Conservation (phyloP, 768 basidiomycete species). For the Lactifluus rugatus region DNA sequence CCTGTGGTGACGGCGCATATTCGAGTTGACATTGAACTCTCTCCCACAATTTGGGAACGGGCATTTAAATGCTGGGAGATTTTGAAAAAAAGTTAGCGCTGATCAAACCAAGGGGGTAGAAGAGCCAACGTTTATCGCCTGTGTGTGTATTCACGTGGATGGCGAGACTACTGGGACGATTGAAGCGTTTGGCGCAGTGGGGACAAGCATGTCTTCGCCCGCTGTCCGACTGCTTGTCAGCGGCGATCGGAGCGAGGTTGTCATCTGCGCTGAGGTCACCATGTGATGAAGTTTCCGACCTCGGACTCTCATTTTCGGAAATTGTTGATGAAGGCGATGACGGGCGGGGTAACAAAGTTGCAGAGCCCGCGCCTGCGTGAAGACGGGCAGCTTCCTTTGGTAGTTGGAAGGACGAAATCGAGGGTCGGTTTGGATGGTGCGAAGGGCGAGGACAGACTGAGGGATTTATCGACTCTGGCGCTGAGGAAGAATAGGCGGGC, state of each 20-base stretch:
- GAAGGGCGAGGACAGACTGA: not conserved
- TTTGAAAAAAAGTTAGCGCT: conserved; percentile 11
- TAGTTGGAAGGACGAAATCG: conserved; percentile 4
- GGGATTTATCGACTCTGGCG: not conserved
- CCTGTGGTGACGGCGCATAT: conserved; percentile 73
- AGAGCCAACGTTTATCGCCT: conserved; percentile 50
- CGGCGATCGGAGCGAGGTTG: not conserved
- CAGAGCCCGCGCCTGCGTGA: conserved; percentile 4
- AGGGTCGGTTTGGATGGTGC: not conserved
- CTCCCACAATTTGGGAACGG: conserved; percentile 66
- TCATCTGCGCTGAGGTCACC: conserved; percentile 13
- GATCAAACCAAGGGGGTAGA: not conserved
- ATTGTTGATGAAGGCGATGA: conserved; percentile 16
- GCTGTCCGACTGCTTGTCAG: conserved; percentile 17
- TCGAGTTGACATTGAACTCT: conserved; percentile 76
- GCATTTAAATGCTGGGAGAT: conserved; percentile 54
- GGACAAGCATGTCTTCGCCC: conserved; percentile 28
- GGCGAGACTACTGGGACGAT: conserved; percentile 55
- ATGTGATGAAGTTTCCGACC: conserved; percentile 9
- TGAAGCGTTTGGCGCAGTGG: conserved; percentile 55
- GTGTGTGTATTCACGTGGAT: conserved; percentile 64
- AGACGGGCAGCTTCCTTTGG: conserved; percentile 8
- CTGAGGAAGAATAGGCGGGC: not conserved
- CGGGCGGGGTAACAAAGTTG: conserved; percentile 1
- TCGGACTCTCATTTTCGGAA: conserved; percentile 16